Conservation (phyloP, 768 basidiomycete genomes). For the Porpolomopsis calyptriformis region DNA sequence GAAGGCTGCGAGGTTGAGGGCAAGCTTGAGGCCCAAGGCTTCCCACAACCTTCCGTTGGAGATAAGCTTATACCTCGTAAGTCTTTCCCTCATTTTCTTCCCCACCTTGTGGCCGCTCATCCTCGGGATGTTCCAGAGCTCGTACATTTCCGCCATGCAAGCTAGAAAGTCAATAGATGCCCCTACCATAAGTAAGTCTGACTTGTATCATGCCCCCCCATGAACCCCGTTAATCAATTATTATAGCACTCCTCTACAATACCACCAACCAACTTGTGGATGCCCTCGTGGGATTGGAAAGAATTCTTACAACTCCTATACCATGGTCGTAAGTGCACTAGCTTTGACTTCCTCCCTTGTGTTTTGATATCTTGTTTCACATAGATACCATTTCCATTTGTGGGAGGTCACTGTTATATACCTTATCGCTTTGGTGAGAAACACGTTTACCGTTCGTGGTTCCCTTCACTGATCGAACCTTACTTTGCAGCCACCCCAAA, state of each 20-base stretch:
- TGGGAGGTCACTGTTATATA: conserved; percentile 58
- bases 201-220: conserved; percentile 1
- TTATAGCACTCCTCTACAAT: conserved; percentile 34
- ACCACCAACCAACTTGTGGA: conserved; percentile 50
- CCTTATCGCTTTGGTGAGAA: conserved; percentile 46
- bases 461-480: neutral
- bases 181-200: conserved; percentile 46
- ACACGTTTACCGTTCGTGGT: neutral
- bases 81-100: conserved; percentile 11
- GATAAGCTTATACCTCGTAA: conserved; percentile 55
- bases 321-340: conserved; percentile 50
- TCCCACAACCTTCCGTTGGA: conserved; percentile 55
- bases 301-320: conserved; percentile 67
- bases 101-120: neutral
- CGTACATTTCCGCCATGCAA: conserved; percentile 55
- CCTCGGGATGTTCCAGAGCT: conserved; percentile 35
- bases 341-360: conserved; percentile 1
- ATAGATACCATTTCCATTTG: conserved; percentile 56
- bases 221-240: neutral
- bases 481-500: conserved; percentile 48
- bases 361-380: conserved; percentile 3
- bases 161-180: conserved; percentile 44
- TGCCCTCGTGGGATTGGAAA: conserved; percentile 56
- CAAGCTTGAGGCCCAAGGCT: conserved; percentile 33
- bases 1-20: conserved; percentile 45